Base-by-base conservation (phyloP, 2,329 filamentous ascomycete genomes). In the Tolypocladium nubicola region DNA sequence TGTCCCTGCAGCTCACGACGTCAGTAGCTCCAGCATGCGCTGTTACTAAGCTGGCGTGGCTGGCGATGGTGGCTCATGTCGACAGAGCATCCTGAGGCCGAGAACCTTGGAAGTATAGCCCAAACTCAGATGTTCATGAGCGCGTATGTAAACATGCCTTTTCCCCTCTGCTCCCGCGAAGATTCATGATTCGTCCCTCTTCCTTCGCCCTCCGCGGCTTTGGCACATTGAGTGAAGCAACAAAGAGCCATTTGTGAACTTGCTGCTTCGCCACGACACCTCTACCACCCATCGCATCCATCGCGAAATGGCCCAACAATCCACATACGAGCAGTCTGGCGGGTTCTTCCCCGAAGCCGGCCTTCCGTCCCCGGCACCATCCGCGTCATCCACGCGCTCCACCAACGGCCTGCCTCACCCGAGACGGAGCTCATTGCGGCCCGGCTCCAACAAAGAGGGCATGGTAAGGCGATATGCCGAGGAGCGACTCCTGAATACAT, bases 361-460 rank as follows among this genome's bases (percentile, higher is more conserved):
- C 0, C 73, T 82, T 4, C 79, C 79, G 0, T 85, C 82, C 2
- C 82, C 82, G 1, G 74, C 81, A 0, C 81, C 80, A 4, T 82
- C 76, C 58, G 72, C 71, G 13, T 66, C 76, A 14, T 81, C 81
- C 8, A 71, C 65, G 47, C 73, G 45, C 65, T 67, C 63, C 64
- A 65, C 54, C 62, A 70, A 62, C 67, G 70, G 68, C 9, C 74
- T 86, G 6, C 84, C 84, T 6, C 80, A 79, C 55, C 84, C 83
- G 0, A 75, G 83, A 49, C 70, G 71, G 26, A 78, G 74, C 39
- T 73, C 82, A 0, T 66, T 87, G 1, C 72, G 73, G 16, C 75
- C 82, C 0, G 82, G 83, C 0, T 85, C 82, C 0, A 75, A 71
- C 39, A 86, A 85, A 62, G 84, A 86, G 63, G 81, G 83, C 57